A percentile compares a stretch with the other conserved stretches of the same genome.
Evolutionary conservation across 1,284 basidiomycete species (phyloP).

Genomic region (Trametes pubescens): DNA sequence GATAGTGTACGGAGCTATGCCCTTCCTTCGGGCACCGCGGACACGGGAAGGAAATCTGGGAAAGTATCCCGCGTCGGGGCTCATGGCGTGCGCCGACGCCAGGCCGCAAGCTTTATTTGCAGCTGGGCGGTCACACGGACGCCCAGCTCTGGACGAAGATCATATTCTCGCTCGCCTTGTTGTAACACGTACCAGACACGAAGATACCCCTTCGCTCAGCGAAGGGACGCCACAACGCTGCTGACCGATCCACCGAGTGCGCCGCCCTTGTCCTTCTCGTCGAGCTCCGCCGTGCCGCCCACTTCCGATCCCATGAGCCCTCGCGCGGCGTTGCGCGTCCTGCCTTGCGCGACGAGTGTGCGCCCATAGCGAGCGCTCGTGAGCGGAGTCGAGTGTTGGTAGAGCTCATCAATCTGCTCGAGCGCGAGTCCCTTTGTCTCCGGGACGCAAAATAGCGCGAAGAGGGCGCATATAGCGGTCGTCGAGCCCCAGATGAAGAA

Average conservation of each 20-base stretch:
- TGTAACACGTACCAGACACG: not conserved
- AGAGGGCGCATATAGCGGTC: slow-evolving; percentile 62
- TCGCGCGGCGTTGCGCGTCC: not conserved
- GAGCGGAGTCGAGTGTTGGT: slow-evolving; percentile 48
- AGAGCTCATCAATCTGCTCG: slow-evolving; percentile 59
- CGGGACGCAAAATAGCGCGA: slow-evolving; percentile 80
- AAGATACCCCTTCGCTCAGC: not conserved
- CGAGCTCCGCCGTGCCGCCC: not conserved
- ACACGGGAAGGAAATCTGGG: not conserved
- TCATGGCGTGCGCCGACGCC: too few relatives aligned
- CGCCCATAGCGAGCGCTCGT: slow-evolving; percentile 42
- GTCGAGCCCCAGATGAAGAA: slow-evolving; percentile 76
- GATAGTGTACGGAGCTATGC: too few relatives aligned
- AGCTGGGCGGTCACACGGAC: too few relatives aligned
- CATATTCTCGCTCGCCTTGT: too few relatives aligned
- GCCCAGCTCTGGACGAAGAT: too few relatives aligned
- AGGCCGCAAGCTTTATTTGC: too few relatives aligned
- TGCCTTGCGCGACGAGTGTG: not conserved
- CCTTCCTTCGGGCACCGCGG: not conserved
- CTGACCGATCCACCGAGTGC: not conserved
- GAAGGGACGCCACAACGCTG: not conserved
- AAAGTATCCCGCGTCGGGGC: not conserved
- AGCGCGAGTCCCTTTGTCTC: slow-evolving; percentile 78
- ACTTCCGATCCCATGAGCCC: not conserved
- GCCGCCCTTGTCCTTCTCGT: not conserved